Conservation (phyloP, 2,329 filamentous ascomycete genomes). For the Colletotrichum ledebouriae region DNA sequence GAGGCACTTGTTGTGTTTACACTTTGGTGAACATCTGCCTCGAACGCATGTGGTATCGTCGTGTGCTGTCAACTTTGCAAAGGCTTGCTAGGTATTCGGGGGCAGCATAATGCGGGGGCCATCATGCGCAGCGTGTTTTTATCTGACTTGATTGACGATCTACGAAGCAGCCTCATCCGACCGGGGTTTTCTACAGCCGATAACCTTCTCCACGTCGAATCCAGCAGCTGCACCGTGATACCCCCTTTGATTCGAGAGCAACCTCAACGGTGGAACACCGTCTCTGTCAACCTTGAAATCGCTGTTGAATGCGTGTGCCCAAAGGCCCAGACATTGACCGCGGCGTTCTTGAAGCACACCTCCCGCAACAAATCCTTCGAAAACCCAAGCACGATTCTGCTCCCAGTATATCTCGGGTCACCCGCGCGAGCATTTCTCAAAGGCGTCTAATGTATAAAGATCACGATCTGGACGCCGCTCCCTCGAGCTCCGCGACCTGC, state of each 20-base stretch:
- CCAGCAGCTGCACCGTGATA: constrained; percentile 54
- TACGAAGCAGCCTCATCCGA: too few relatives aligned
- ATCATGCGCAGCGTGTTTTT: too few relatives aligned
- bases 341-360: constrained; percentile 53
- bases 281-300: constrained; percentile 50
- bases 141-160: too few relatives aligned
- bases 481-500: too few relatives aligned
- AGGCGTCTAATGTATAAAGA: constrained; percentile 28
- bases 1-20: too few relatives aligned
- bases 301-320: constrained; percentile 63
- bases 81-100: too few relatives aligned
- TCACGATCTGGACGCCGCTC: too few relatives aligned
- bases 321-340: constrained; percentile 60
- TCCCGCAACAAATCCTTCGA: constrained; percentile 56
- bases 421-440: constrained; percentile 50
- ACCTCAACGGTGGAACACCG: constrained; percentile 46
- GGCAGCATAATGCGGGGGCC: too few relatives aligned
- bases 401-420: constrained; percentile 52
- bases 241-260: constrained; percentile 57
- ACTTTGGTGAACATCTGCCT: background rate
- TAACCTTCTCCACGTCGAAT: constrained; percentile 50
- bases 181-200: too few relatives aligned
- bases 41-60: background rate
- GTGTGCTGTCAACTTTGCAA: too few relatives aligned
- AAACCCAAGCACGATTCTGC: constrained; percentile 52